Evolutionary conservation across 192 early-diverging fungal genomes (phyloP).

Genomic region (Polychytrium aggregatum): DNA sequence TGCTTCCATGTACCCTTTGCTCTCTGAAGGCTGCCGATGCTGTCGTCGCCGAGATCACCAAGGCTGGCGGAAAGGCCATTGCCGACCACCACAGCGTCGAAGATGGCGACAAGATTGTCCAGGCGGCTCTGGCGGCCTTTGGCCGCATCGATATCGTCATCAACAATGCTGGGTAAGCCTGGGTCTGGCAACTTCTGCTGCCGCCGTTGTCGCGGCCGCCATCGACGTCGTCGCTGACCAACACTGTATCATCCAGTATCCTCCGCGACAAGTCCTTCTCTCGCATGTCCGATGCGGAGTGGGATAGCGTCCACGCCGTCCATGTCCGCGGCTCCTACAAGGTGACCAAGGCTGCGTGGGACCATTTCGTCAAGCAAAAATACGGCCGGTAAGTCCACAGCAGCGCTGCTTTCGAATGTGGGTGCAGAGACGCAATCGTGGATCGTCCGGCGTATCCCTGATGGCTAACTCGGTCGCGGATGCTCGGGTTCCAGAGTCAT

Average conservation of each 20-base stretch:
- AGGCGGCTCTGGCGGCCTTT: slow-evolving; percentile 90
- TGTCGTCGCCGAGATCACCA: slow-evolving; percentile 86
- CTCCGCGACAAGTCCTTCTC: slow-evolving; percentile 94
- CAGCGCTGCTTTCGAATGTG: too few species aligned
- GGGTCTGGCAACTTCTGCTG: background rate
- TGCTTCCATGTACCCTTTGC: too few species aligned
- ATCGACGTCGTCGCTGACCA: background rate
- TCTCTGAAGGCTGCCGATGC: slow-evolving; percentile 82
- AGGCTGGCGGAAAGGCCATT: slow-evolving; percentile 82
- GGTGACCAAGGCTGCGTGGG: slow-evolving; percentile 95
- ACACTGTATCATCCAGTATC: slow-evolving; percentile 32
- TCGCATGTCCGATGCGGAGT: slow-evolving; percentile 95
- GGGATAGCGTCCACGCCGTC: slow-evolving; percentile 86
- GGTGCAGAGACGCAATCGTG: background rate
- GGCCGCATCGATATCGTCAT: slow-evolving; percentile 91
- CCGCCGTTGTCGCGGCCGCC: background rate
- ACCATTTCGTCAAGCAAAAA: slow-evolving; percentile 88
- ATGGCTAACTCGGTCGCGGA: background rate
- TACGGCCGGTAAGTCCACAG: slow-evolving; percentile 54
- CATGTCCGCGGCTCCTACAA: slow-evolving; percentile 92
- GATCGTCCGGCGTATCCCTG: background rate
- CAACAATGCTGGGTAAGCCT: slow-evolving; percentile 83
- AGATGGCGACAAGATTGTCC: slow-evolving; percentile 95
- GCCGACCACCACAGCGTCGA: slow-evolving; percentile 97
- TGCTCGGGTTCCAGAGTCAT: slow-evolving; percentile 46